Conservation (phyloP, 2,329 filamentous ascomycete species). For the Paecilomyces niveus region DNA sequence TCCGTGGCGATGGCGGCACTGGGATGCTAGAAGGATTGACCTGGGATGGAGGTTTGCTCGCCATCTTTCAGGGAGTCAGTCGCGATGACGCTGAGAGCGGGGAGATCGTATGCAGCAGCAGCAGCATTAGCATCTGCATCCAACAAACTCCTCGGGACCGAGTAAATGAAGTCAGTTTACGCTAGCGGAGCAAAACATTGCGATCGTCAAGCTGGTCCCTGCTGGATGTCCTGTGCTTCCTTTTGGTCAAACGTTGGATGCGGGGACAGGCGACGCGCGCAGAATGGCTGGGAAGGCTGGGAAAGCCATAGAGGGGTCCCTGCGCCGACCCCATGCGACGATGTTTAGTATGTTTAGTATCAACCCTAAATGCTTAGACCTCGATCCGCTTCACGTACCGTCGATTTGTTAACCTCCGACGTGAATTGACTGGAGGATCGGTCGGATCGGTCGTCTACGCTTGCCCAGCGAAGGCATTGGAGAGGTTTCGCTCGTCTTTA, state of each 20-base stretch:
- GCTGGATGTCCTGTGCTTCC: constrained; percentile 3
- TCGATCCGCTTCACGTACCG: background rate
- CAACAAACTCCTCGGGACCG: background rate
- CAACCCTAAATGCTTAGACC: background rate
- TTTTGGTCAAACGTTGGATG: constrained; percentile 13
- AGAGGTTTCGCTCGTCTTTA: background rate
- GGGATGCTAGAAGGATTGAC: constrained; percentile 16
- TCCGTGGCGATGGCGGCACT: constrained; percentile 51
- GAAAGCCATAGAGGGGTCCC: constrained; percentile 1
- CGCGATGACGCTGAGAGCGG: background rate
- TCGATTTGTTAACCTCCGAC: background rate
- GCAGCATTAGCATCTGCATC: constrained; percentile 5
- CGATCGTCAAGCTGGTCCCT: background rate
- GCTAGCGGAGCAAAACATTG: background rate
- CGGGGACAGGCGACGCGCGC: constrained; percentile 14
- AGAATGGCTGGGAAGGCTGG: constrained; percentile 1
- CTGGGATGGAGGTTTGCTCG: constrained; percentile 17
- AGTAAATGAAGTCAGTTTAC: background rate
- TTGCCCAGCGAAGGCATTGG: background rate
- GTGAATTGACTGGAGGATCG: background rate
- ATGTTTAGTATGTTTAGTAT: background rate
- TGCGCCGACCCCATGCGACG: constrained; percentile 3
- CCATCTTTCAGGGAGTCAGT: constrained; percentile 9
- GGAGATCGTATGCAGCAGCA: background rate
- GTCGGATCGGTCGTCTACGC: background rate